Percentiles rank a stretch among this genome's conserved stretches.
Evolutionary conservation across 2,329 filamentous ascomycete genomes (phyloP).

Genomic region (Davidsoniella neocaledoniae): DNA sequence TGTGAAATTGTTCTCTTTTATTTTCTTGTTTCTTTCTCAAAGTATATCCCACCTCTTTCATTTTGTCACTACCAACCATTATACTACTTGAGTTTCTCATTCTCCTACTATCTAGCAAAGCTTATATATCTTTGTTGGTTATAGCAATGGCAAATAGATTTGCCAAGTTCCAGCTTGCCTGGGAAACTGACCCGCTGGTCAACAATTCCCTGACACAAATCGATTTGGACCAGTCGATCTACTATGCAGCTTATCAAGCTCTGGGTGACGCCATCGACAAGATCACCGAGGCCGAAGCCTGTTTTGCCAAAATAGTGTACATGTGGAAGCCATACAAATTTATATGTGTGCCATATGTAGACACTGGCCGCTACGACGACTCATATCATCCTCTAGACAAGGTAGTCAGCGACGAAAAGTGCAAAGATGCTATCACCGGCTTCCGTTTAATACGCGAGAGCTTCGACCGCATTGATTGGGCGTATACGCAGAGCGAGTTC

Average conservation of each 20-base stretch:
- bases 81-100: no score
- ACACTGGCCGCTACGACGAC: slow-evolving; percentile 1
- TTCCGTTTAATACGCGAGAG: background rate
- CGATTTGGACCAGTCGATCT: background rate
- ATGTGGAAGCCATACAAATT: background rate
- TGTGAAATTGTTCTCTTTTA: no score
- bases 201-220: background rate
- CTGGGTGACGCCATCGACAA: background rate
- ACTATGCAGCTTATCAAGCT: background rate
- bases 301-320: background rate
- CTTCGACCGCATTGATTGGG: background rate
- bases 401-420: background rate
- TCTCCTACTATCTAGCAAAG: no score
- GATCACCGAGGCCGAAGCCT: background rate
- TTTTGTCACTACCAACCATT: no score
- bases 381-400: slow-evolving; percentile 3
- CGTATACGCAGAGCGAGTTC: background rate
- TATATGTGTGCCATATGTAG: background rate
- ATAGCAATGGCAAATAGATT: no score
- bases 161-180: background rate
- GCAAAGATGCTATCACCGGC: background rate
- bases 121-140: no score
- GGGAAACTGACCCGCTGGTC: background rate
- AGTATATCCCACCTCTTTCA: no score
- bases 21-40: no score